Conservation (phyloP, 2,329 filamentous ascomycete species). For the Scortechinia acanthostroma region DNA sequence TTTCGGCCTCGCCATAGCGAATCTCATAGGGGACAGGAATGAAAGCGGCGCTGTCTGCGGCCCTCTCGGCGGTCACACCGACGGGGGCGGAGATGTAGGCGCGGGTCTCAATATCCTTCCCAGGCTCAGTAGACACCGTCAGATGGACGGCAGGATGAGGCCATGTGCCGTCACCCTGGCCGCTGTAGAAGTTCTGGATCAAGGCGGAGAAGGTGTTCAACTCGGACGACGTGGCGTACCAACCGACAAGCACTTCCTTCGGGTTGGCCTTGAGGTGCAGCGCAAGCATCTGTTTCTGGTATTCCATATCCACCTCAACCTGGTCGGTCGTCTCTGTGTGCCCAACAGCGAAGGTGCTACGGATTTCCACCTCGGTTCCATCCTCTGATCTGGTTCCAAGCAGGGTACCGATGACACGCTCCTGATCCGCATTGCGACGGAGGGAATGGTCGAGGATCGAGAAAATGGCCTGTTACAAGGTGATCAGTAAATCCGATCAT, state of each 20-base stretch:
- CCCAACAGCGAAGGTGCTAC: constrained; percentile 93
- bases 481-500: background rate
- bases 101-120: constrained; percentile 79
- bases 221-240: constrained; percentile 96
- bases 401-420: constrained; percentile 92
- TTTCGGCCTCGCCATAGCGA: constrained; percentile 65
- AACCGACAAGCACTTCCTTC: constrained; percentile 87
- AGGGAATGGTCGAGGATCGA: constrained; percentile 87
- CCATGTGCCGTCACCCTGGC: constrained; percentile 92
- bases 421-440: constrained; percentile 68
- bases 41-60: constrained; percentile 92
- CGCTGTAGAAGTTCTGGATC: constrained; percentile 98
- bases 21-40: constrained; percentile 95
- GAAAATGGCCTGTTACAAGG: constrained; percentile 61
- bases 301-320: constrained; percentile 98
- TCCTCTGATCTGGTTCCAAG: constrained; percentile 91
- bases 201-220: constrained; percentile 97
- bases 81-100: constrained; percentile 95
- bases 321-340: constrained; percentile 98
- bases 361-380: constrained; percentile 91
- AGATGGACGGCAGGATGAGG: constrained; percentile 96
- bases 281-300: constrained; percentile 98
- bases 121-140: constrained; percentile 84
- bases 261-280: constrained; percentile 90
- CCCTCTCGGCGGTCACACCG: constrained; percentile 87